Base-by-base conservation (phyloP, 2,329 filamentous ascomycete genomes). In the Aspergillus felis region DNA sequence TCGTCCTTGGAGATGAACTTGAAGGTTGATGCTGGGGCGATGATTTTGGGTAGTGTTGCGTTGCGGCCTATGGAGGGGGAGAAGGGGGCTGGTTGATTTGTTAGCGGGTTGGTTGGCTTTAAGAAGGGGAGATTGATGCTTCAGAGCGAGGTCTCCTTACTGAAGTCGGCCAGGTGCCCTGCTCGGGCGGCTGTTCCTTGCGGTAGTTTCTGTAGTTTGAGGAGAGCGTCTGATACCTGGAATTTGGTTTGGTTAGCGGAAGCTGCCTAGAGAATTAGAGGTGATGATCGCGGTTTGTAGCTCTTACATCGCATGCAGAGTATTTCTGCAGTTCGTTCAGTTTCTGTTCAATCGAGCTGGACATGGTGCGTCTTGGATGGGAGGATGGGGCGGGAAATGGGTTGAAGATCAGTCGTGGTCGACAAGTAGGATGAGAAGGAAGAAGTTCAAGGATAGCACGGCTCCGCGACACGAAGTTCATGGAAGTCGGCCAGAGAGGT, bases 181-280 rank as follows among this genome's bases (percentile, higher is more conserved):
- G 86, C 87, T 50, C 83, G 81, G 10, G 86, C 80, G 8, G 87
- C 82, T 22, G 63, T 59, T 10, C 73, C 74, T 27, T 66, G 54
- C 5, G 69, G 62, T 4, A 65, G 60, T 49, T 74, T 74, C 58
- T 87, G 82, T 50, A 92, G 79, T 67, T 87, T 89, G 55, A 90
- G 79, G 1, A 92, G 81, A 5, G 87, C 88, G 71, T 92, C 89
- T 10, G 88, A 89, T 59, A 91, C 78, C 79, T 90, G 53, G 35
- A 22, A 20, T 14, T n/a, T 27, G 4, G 4, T 14, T 42, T 12
- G n/a, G 27, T 25, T 12, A 50, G 50, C 25, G 50, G 47, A 51
- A 28, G 9, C 29, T 42, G 2, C 20, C 10, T 35, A 29, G 3
- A 14, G 17, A n/a, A 1, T 12, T 35, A 29, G 3, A 12, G 12